A percentile compares a stretch with the other conserved stretches of the same genome.
Conservation (phyloP, 208 protist genomes). For the Naegleria gruberi region DNA sequence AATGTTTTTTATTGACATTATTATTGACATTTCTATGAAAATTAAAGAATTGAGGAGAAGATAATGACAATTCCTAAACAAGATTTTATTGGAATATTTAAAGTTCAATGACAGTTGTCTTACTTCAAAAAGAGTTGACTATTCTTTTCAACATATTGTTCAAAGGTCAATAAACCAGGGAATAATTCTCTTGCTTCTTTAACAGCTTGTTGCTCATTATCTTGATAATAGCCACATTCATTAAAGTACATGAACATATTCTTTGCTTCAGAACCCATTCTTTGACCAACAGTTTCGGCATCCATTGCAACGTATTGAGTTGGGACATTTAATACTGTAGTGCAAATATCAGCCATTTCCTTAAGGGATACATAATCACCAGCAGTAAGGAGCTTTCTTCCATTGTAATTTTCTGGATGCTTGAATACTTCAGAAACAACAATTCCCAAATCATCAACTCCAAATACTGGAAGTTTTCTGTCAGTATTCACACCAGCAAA, state of each 20-base stretch:
- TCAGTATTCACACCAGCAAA: neutral
- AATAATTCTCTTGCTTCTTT: neutral
- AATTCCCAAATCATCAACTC: neutral
- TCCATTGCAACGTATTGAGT: neutral
- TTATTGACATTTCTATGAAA: too few species aligned
- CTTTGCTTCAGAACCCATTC: neutral
- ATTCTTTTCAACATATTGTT: neutral
- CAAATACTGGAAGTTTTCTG: neutral
- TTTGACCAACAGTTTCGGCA: neutral
- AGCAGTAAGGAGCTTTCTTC: neutral
- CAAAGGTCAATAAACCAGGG: neutral
- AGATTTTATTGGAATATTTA: too few species aligned
- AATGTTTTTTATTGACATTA: too few species aligned
- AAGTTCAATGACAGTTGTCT: too few species aligned
- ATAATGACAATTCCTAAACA: too few species aligned
- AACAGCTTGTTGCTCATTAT: neutral
- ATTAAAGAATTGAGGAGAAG: too few species aligned
- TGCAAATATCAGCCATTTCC: neutral
- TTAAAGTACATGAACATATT: neutral
- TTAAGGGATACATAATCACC: neutral
- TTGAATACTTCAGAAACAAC: neutral
- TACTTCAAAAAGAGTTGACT: too few species aligned
- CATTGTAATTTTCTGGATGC: neutral
- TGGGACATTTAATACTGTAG: neutral
- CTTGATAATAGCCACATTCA: neutral